Base-by-base conservation (phyloP, 768 basidiomycete species). In the Tulasnella sp. region DNA sequence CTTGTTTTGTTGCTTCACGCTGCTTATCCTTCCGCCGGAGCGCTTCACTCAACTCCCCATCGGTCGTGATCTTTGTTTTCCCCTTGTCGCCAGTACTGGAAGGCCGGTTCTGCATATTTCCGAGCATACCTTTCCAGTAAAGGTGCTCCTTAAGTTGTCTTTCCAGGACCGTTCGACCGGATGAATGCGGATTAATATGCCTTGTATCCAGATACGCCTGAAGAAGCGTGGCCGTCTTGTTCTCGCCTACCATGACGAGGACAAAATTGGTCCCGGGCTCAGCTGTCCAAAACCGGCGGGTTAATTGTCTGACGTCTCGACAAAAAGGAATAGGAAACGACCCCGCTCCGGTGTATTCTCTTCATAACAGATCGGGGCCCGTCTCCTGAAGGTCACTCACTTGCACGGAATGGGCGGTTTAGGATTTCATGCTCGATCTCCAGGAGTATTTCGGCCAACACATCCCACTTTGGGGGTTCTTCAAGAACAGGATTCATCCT, bases 401-500 rank as follows among this genome's bases (percentile, higher is more conserved):
- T 23, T 12, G 41, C 39, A 9, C 59, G 59, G 12, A 60, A 48
- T 3, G 65, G 65, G 19, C 62, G 58, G 17, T 53, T 37, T 17
- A 63, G 72, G 29, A 86, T 83, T 62, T 92, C 88, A 59, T 81
- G 81, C 68, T 98, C 96, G 2, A 91, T 84, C 70, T 99, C 96
- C 49, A 88, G 75, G 41, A 99, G 67, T 0, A 93, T 77, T n/a
- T 90, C 86, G 0, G 82, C 77, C 11, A 99, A 70, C 6, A 93
- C 67, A 56, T 77, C 77, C 94, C 96, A 98, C 67, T 99, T 99
- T 0, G 93, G 93, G 41, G 87, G 76, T 65, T 98, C 96, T 69
- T 98, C 96, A 21, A 97, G 73, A 0, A 92, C 79, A 0, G 90
- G 87, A 42, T 89, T 81, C 68, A 93, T 81, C 1, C 81, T 82